Evolutionary conservation across 139 green algal species (phyloP).

Genomic region (Yamagishiella unicocca): DNA sequence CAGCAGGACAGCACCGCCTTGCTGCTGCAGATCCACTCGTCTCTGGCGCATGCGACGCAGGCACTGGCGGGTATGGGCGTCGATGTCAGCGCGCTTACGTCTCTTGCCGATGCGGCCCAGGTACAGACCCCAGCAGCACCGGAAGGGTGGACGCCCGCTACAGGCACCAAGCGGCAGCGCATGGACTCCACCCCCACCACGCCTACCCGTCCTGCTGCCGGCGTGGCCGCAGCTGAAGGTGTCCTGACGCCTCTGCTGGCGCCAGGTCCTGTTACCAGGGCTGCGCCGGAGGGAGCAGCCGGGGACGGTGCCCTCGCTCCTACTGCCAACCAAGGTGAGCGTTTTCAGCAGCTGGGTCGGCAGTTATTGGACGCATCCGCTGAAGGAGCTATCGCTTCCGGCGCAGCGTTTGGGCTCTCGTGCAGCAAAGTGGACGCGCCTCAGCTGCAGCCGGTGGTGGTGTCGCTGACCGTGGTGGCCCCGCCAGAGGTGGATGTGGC

Average conservation of each 20-base stretch:
- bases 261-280: neutral
- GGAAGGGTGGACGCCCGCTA: neutral
- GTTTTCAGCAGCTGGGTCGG: slow-evolving; percentile 34
- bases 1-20: neutral
- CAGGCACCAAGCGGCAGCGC: slow-evolving; percentile 14
- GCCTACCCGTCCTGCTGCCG: neutral
- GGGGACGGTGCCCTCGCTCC: neutral
- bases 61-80: slow-evolving; percentile 29
- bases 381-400: neutral
- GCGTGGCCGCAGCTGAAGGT: neutral
- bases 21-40: slow-evolving; percentile 31
- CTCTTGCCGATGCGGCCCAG: neutral
- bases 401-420: too few relatives aligned
- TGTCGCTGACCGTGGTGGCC: neutral
- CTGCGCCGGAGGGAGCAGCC: neutral
- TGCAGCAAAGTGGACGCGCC: too few relatives aligned
- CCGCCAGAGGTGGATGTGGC: neutral
- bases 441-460: neutral
- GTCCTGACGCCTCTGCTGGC: slow-evolving; percentile 39
- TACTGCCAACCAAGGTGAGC: neutral
- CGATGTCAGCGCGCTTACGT: slow-evolving; percentile 23
- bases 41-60: slow-evolving; percentile 1
- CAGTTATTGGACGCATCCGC: neutral
- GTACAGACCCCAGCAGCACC: neutral
- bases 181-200: slow-evolving; percentile 22